Evolutionary conservation across 2,329 filamentous ascomycete species (phyloP), one percentile per base, ranked within the genome.

Genomic region (Coniochaeta sp.): DNA sequence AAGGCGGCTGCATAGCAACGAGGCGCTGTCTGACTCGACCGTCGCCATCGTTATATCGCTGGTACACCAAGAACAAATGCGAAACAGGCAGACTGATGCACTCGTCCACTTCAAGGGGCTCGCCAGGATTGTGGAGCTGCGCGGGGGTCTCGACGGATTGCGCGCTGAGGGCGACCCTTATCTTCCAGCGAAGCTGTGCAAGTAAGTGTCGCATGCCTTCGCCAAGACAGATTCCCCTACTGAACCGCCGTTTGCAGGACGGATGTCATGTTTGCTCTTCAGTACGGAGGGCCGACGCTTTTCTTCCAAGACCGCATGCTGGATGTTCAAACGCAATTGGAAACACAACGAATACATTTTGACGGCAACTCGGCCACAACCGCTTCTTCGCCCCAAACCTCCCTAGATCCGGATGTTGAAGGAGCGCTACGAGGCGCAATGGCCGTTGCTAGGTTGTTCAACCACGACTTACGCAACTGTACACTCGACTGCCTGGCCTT

Each of bases 91-190:
- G 14, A 30, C 12, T 12, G 57, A 50, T 4, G 62, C 64, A 12
- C 38, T 60, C 17, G 55, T 65, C 9, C 75, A 77, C 62, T 65
- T 76, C 9, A 65, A 66, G 34, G 73, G 73, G 3, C 65, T 77
- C 12, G 70, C 69, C 59, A 67, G 65, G 12, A 73, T 75, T 70
- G 71, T 75, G 14, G 70, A 72, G 4, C 61, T 72, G n/a, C 69
- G 73, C 6, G 72, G 73, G 32, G 65, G 64, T 12, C 58, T 64
- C 9, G 52, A 34, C n/a, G 14, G 47, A 17, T 47, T 64, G 17
- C 16, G 3, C 2, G 38, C 38, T 10, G 62, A 67, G 22, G 36
- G 52, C 9, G 64, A 64, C 28, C 36, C 22, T 8, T 22, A 58
- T 2, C 62, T 68, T 4, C 47, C 67, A 4, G 34, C 68, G 38